Evolutionary conservation across 441 rosid genomes (phyloP).

Genomic region (Codiaeum variegatum): DNA sequence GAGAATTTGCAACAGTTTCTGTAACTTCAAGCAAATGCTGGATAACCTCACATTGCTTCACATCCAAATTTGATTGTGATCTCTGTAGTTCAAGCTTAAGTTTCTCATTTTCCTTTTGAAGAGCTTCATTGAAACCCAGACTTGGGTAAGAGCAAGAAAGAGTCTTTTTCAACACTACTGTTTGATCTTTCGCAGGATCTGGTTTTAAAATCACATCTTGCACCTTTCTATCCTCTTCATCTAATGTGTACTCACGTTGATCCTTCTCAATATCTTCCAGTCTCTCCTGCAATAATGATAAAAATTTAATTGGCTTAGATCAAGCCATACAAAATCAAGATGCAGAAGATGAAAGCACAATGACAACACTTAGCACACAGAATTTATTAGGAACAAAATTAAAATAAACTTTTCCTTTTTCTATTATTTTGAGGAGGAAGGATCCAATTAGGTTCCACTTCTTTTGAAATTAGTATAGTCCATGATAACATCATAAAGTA

Average conservation of each 20-base stretch:
- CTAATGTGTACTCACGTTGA: slow-evolving; percentile 84
- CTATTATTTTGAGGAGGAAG: no score
- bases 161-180: slow-evolving; percentile 60
- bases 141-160: slow-evolving; percentile 86
- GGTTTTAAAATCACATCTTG: slow-evolving; percentile 73
- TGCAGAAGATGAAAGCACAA: not conserved
- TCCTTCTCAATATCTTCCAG: slow-evolving; percentile 72
- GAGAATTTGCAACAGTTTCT: slow-evolving; percentile 45
- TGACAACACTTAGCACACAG: not conserved
- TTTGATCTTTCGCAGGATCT: slow-evolving; percentile 55
- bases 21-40: slow-evolving; percentile 76
- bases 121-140: slow-evolving; percentile 67
- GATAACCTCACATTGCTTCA: slow-evolving; percentile 66
- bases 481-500: not conserved
- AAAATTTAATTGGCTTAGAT: slow-evolving; percentile 14
- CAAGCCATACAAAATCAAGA: not conserved
- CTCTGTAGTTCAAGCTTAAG: slow-evolving; percentile 67
- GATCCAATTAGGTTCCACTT: not conserved
- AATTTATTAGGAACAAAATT: no score
- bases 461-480: not conserved
- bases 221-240: slow-evolving; percentile 78
- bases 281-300: slow-evolving; percentile 55
- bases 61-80: slow-evolving; percentile 69
- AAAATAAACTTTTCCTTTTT: not conserved
- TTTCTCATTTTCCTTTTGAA: slow-evolving; percentile 63